A percentile compares a stretch with the other conserved stretches of the same genome.
Conservation (phyloP, 2,329 filamentous ascomycete species). For the Microascus cirrosus region DNA sequence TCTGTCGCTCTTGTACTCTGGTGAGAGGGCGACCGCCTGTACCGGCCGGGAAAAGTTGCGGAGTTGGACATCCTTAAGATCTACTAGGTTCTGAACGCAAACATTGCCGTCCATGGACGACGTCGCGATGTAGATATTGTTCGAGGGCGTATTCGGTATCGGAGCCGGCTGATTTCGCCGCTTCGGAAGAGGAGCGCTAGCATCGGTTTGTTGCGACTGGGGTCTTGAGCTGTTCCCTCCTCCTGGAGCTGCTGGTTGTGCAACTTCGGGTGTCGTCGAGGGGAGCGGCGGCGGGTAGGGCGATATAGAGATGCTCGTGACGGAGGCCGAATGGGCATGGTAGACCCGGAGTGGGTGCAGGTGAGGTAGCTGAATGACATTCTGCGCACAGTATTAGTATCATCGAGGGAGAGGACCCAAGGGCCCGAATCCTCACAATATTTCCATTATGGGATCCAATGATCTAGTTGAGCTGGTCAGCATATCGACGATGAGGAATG, state of each 20-base stretch:
- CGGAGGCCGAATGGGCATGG: slow-evolving; percentile 83
- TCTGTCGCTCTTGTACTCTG: slow-evolving; percentile 81
- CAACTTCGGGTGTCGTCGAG: slow-evolving; percentile 1
- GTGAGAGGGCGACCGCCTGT: slow-evolving; percentile 85
- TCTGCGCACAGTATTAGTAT: slow-evolving; percentile 36
- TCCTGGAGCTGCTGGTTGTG: not conserved
- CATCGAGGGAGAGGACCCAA: not conserved
- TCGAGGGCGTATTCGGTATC: slow-evolving; percentile 67
- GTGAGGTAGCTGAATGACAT: slow-evolving; percentile 73
- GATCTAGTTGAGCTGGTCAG: slow-evolving; percentile 41
- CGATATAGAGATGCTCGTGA: slow-evolving; percentile 83
- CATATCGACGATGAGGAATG: slow-evolving; percentile 14
- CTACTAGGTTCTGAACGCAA: slow-evolving; percentile 77
- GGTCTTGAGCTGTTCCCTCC: slow-evolving; percentile 12
- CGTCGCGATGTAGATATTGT: slow-evolving; percentile 86
- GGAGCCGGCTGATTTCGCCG: slow-evolving; percentile 32
- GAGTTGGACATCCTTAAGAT: slow-evolving; percentile 80
- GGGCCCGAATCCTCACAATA: slow-evolving; percentile 51
- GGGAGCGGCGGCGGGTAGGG: slow-evolving; percentile 56
- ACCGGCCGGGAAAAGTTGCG: slow-evolving; percentile 91
- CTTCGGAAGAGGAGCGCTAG: slow-evolving; percentile 14
- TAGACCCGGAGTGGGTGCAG: slow-evolving; percentile 78
- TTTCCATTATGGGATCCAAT: slow-evolving; percentile 94
- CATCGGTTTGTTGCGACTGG: slow-evolving; percentile 12
- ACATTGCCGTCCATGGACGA: slow-evolving; percentile 95